These are phyloP conservation scores for Penstemon barbatus DNA, from an alignment of 257 asterid species.

Conservation along the genomic window DNA sequence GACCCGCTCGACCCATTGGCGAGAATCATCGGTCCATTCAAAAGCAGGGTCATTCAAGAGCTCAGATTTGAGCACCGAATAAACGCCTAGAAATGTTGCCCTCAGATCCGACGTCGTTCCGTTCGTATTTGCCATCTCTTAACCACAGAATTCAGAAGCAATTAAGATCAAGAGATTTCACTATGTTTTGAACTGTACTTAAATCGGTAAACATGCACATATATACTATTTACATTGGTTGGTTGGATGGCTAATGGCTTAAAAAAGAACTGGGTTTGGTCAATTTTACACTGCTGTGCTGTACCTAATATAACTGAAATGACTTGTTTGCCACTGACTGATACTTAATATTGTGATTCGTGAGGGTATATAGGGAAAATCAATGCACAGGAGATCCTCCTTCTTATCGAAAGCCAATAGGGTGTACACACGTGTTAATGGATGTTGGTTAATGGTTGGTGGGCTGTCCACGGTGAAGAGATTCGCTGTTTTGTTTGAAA, in stretches of 20 bases:
- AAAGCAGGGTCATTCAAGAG: conserved; percentile 56
- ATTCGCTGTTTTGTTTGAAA: not conserved
- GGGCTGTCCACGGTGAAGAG: not conserved
- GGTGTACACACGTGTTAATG: not conserved
- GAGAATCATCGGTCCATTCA: conserved; percentile 62
- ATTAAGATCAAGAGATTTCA: not conserved
- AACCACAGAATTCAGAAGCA: not conserved
- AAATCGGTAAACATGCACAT: not conserved
- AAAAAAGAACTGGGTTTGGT: not conserved
- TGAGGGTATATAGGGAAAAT: not conserved
- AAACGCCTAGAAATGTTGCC: conserved; percentile 44
- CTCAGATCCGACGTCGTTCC: conserved; percentile 35
- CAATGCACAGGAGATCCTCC: not conserved
- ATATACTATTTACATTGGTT: not conserved
- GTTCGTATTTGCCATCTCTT: conserved; percentile 30
- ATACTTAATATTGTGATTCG: not conserved
- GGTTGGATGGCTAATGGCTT: not conserved
- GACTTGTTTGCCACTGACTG: not conserved
- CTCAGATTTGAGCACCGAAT: conserved; percentile 59
- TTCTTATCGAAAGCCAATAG: not conserved
- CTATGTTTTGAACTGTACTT: not conserved
- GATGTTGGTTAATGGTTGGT: conserved; percentile 6
- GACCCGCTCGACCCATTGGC: conserved; percentile 69
- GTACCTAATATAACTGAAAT: not conserved
- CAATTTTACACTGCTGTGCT: not conserved